Conservation (phyloP, 257 asterid genomes). For the Linderniella brevidens region DNA sequence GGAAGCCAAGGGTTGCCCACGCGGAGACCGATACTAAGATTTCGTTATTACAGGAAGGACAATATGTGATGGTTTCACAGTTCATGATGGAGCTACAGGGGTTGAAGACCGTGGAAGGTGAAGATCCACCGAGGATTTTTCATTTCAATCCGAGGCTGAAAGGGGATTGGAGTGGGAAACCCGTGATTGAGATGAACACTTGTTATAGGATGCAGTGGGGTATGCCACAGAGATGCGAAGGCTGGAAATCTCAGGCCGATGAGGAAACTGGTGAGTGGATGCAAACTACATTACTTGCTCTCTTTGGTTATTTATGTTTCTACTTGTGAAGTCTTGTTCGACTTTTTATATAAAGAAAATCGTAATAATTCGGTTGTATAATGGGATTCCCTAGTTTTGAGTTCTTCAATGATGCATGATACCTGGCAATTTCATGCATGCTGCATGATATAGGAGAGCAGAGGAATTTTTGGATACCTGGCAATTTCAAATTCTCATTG, state of each 20-base stretch:
- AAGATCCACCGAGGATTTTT: conserved; percentile 82
- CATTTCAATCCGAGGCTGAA: conserved; percentile 79
- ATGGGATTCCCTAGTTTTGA: too few species aligned
- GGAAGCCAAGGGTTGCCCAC: conserved; percentile 61
- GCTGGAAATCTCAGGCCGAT: conserved; percentile 76
- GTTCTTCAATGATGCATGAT: too few species aligned
- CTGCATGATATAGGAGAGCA: too few species aligned
- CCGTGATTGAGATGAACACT: conserved; percentile 85
- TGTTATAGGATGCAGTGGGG: conserved; percentile 99
- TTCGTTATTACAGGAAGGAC: conserved; percentile 56
- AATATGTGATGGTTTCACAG: conserved; percentile 74
- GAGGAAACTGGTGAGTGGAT: conserved; percentile 78
- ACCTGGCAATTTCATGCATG: too few species aligned
- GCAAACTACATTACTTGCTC: not conserved
- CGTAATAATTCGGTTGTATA: too few species aligned
- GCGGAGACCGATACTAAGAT: conserved; percentile 62
- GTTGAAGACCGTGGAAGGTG: conserved; percentile 77
- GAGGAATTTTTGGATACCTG: too few species aligned
- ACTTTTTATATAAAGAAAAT: too few species aligned
- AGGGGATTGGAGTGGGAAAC: conserved; percentile 95
- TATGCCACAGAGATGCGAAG: conserved; percentile 72
- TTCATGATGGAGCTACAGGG: conserved; percentile 95
- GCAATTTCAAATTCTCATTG: too few species aligned
- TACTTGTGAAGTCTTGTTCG: too few species aligned
- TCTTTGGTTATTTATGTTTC: too few species aligned